Evolutionary conservation across 257 asterid species (phyloP), one percentile per base, ranked within the genome.

Genomic region (Nicotiana noctiflora): DNA sequence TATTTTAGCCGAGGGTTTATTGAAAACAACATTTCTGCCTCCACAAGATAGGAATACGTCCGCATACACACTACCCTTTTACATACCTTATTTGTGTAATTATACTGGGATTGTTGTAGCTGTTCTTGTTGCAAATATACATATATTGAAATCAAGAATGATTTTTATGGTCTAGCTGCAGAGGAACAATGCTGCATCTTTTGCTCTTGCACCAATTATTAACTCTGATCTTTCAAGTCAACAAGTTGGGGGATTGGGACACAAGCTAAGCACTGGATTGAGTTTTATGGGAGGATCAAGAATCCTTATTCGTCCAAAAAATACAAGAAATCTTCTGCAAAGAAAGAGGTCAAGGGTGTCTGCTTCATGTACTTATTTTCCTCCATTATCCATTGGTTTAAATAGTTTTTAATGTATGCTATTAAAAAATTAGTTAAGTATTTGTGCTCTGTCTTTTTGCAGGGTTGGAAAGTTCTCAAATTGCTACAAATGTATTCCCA

Each of bases 401-500:
- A 64, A 31, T 10, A 14, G n/a, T 65, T 55, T 75, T 18, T 5
- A 4, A 80, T 65, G 15, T 37, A 21, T 61, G 57, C 0, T 31
- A 31, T 31, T 31, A 31, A 0, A 31, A 31, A 31, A 31, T 31
- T 31, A 31, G 6, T 31, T 31, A 40, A 57, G 4, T 57, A 12
- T n/a, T 40, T 9, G 19, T n/a, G 13, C 12, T 40, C 3, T n/a
- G 63, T 7, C 63, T 3, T 15, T 21, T 44, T 88, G 87, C 90
- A 94, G 98, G 93, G 91, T 17, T 91, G 67, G 78, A 89, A 3
- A 84, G 82, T 85, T 82, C 96, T 76, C 84, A 94, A 82, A 83
- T 94, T 79, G 97, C 94, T 37, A 87, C 78, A 51, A 85, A 84
- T 66, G 97, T 88, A 53, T 94, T 94, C 68, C 90, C 97, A n/a